phyloP scores from a whole-genome alignment of 2,329 filamentous ascomycete genomes.

The Aspergillus phoenicis region DNA sequence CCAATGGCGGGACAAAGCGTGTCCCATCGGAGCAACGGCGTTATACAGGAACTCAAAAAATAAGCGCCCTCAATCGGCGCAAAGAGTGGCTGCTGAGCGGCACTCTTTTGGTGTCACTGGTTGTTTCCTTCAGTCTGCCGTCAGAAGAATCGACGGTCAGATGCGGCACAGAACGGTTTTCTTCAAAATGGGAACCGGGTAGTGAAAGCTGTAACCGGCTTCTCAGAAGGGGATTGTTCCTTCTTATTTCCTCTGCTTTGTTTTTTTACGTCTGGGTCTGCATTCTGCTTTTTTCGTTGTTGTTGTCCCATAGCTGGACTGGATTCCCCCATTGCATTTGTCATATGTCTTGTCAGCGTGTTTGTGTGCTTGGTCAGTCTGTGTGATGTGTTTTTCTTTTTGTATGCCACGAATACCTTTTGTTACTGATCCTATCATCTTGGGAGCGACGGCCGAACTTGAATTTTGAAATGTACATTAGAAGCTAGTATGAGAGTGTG shows the following conservation, averaged over 20 bases:
- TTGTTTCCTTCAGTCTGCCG: slow-evolving; percentile 7
- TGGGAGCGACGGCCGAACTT: slow-evolving; percentile 1
- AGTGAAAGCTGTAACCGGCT: not conserved
- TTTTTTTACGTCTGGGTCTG: not conserved
- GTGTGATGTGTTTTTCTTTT: not conserved
- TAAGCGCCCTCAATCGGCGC: not conserved
- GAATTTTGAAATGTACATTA: slow-evolving; percentile 14
- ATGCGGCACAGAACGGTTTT: slow-evolving; percentile 15
- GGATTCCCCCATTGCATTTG: slow-evolving; percentile 4
- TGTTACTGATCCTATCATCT: not conserved
- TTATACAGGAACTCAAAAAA: slow-evolving; percentile 8
- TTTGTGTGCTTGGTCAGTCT: not conserved
- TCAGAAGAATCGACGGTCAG: slow-evolving; percentile 14
- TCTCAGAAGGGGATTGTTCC: too few species aligned
- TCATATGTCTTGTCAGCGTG: not conserved
- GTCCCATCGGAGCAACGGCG: slow-evolving; percentile 6
- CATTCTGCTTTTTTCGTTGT: too few species aligned
- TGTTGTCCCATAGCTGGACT: not conserved
- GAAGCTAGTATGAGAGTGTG: not conserved
- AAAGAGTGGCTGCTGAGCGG: slow-evolving; percentile 20
- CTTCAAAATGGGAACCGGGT: not conserved
- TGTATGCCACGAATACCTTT: slow-evolving; percentile 8
- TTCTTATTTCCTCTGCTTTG: not conserved
- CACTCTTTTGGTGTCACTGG: slow-evolving; percentile 11
- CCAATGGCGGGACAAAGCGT: not conserved